Evolutionary conservation across 306 rosid genomes (phyloP).

Genomic region (Glycine soja): DNA sequence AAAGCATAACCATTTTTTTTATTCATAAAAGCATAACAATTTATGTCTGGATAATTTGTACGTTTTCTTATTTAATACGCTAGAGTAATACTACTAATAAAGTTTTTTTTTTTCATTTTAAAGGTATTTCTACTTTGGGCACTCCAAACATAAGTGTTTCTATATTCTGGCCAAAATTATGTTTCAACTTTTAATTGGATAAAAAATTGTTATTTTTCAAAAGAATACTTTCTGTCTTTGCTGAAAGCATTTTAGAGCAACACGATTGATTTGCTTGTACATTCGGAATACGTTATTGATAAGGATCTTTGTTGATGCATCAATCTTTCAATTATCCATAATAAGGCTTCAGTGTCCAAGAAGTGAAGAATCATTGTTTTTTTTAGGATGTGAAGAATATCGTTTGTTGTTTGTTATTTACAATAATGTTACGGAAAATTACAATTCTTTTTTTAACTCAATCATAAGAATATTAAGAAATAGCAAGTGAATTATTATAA

Average conservation of each 20-base stretch:
- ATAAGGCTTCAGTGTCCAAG: not conserved
- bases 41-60: not conserved
- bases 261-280: constrained; percentile 12
- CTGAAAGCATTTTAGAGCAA: constrained; percentile 7
- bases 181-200: not conserved
- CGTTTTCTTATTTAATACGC: not conserved
- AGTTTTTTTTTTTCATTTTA: not conserved
- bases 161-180: constrained; percentile 2
- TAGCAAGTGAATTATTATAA: no score
- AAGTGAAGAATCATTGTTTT: not conserved
- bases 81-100: not conserved
- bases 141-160: not conserved
- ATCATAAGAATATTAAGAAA: no score
- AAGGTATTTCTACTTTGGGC: not conserved
- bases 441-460: no score
- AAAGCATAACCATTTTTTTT: no score
- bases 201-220: not conserved
- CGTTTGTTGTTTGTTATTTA: not conserved
- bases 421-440: not conserved
- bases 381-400: no score
- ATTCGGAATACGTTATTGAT: not conserved
- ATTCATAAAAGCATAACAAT: no score
- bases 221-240: not conserved
- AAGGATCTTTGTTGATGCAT: not conserved
- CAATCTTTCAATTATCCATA: not conserved